These are phyloP conservation scores for Rheum nobile DNA, from an alignment of 148 eudicot genomes.

Conservation along the genomic window DNA sequence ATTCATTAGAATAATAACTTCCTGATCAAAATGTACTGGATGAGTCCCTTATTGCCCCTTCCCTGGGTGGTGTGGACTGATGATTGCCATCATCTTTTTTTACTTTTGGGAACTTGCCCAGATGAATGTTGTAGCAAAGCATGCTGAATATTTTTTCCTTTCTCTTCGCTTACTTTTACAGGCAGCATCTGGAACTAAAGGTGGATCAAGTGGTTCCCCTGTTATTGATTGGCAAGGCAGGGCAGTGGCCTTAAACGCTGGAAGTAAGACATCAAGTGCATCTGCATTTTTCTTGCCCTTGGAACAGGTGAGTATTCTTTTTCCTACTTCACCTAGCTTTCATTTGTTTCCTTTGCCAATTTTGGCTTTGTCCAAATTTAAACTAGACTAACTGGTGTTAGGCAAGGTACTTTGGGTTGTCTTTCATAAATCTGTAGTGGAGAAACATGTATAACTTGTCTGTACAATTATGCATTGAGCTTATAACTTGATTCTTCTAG, in stretches of 20 bases:
- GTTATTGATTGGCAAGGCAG: slow-evolving; percentile 98
- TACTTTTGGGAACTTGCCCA: not conserved
- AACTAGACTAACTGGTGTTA: not conserved
- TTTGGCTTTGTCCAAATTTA: not conserved
- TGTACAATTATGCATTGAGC: not conserved
- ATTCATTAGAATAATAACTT: not conserved
- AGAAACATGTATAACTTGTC: not conserved
- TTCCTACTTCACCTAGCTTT: not conserved
- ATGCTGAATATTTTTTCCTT: slow-evolving; percentile 1
- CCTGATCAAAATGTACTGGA: not conserved
- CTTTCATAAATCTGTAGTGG: not conserved
- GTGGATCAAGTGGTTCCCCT: slow-evolving; percentile 99
- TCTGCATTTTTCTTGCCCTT: slow-evolving; percentile 96
- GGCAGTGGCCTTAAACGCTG: slow-evolving; percentile 98
- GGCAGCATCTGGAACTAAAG: slow-evolving; percentile 99
- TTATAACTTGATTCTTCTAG: not conserved
- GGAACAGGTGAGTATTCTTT: slow-evolving; percentile 50
- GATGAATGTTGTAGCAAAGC: not conserved
- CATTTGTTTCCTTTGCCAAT: not conserved
- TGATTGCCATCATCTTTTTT: not conserved
- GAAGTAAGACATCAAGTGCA: slow-evolving; percentile 86
- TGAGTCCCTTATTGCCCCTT: not conserved
- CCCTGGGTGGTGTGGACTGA: not conserved
- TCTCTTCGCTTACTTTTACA: slow-evolving; percentile 15
- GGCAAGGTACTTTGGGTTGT: not conserved